These are phyloP conservation scores for Coriaria nepalensis DNA, from an alignment of 306 rosid genomes.

Conservation along the genomic window DNA sequence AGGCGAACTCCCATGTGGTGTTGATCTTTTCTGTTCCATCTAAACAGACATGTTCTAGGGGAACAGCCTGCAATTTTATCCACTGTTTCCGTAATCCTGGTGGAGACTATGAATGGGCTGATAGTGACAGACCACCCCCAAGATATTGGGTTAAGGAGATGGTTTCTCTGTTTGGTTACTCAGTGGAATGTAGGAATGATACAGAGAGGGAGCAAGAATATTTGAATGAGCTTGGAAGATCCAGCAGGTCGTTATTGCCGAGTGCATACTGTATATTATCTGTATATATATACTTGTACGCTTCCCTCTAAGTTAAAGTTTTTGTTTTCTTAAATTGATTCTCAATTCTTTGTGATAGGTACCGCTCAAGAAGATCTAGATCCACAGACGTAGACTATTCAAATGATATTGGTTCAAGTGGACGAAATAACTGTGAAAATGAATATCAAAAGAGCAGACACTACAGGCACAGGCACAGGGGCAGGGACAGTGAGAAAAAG, in stretches of 20 bases:
- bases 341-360: slow-evolving; percentile 26
- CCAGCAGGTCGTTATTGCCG: slow-evolving; percentile 13
- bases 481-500: slow-evolving; percentile 17
- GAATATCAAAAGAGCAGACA: slow-evolving; percentile 5
- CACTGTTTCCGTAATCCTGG: slow-evolving; percentile 95
- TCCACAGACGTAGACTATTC: slow-evolving; percentile 34
- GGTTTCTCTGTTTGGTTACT: slow-evolving; percentile 66
- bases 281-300: neutral
- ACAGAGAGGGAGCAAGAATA: slow-evolving; percentile 23
- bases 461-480: neutral
- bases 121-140: slow-evolving; percentile 78
- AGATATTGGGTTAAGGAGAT: slow-evolving; percentile 66
- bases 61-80: slow-evolving; percentile 89
- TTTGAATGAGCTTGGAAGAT: slow-evolving; percentile 18
- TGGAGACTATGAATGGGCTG: slow-evolving; percentile 94
- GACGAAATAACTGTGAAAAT: slow-evolving; percentile 23
- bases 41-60: slow-evolving; percentile 75
- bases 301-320: neutral
- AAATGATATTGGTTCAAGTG: slow-evolving; percentile 19
- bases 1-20: neutral
- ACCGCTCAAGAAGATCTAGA: slow-evolving; percentile 39
- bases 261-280: neutral
- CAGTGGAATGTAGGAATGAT: slow-evolving; percentile 29
- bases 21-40: slow-evolving; percentile 14
- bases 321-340: slow-evolving; percentile 8